These are phyloP conservation scores for Penicillium daleae DNA, from an alignment of 495 filamentous ascomycete genomes.

Conservation along the genomic window DNA sequence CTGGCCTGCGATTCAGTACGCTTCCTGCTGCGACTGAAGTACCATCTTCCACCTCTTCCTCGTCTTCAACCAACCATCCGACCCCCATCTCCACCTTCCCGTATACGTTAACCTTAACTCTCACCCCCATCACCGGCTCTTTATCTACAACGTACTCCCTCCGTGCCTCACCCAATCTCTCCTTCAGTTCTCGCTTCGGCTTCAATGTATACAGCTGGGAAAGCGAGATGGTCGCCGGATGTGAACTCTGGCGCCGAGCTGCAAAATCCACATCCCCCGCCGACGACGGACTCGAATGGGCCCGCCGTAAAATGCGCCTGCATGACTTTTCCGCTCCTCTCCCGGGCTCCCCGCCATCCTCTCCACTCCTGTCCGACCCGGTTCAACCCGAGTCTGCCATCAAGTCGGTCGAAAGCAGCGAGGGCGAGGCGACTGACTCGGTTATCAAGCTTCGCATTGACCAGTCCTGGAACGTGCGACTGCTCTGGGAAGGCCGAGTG, in stretches of 20 bases:
- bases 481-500: conserved; percentile 91
- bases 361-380: conserved; percentile 28
- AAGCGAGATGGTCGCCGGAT: conserved; percentile 86
- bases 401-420: conserved; percentile 29
- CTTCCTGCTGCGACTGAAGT: conserved; percentile 79
- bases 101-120: conserved; percentile 86
- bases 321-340: conserved; percentile 33
- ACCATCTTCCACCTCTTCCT: conserved; percentile 30
- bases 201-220: conserved; percentile 99
- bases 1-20: conserved; percentile 85
- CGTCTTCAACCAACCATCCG: conserved; percentile 22
- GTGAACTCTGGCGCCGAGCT: conserved; percentile 79
- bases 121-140: conserved; percentile 93
- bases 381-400: conserved; percentile 26
- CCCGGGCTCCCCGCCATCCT: conserved; percentile 26
- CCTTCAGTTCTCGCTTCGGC: conserved; percentile 86
- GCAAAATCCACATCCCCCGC: conserved; percentile 38
- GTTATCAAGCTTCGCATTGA: conserved; percentile 90
- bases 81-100: conserved; percentile 64
- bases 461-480: conserved; percentile 78
- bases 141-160: conserved; percentile 89
- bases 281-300: conserved; percentile 51
- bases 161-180: conserved; percentile 76
- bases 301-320: conserved; percentile 45
- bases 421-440: conserved; percentile 70